Evolutionary conservation across 805 yeast genomes (phyloP).

Genomic region (Metschnikowia anglica): DNA sequence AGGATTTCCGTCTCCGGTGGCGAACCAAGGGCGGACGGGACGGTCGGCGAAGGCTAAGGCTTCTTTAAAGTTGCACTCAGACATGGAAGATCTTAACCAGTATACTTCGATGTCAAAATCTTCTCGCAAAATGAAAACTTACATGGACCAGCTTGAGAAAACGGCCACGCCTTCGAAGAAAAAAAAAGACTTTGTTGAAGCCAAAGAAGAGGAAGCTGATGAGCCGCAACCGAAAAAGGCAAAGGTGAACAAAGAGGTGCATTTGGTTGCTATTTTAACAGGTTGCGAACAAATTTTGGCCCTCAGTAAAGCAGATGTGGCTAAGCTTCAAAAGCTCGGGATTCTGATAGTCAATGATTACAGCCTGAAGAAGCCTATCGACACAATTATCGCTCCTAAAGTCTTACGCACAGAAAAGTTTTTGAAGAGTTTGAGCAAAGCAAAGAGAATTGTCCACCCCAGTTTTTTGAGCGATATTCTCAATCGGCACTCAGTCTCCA

Average conservation of each 20-base stretch:
- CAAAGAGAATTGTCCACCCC: constrained; percentile 55
- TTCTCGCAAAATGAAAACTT: constrained; percentile 37
- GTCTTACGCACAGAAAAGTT: constrained; percentile 87
- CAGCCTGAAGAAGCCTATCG: constrained; percentile 34
- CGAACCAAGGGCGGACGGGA: constrained; percentile 18
- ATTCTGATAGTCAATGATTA: constrained; percentile 50
- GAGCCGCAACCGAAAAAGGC: constrained; percentile 15
- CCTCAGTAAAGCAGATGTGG: constrained; percentile 43
- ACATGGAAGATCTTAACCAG: constrained; percentile 65
- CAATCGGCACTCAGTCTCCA: constrained; percentile 34
- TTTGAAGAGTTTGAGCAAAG: constrained; percentile 62
- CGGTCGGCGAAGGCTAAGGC: constrained; percentile 70
- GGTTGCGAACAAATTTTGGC: constrained; percentile 55
- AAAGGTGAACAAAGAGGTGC: constrained; percentile 17
- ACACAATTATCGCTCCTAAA: constrained; percentile 72
- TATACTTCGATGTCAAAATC: constrained; percentile 54
- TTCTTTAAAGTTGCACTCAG: constrained; percentile 59
- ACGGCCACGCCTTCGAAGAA: constrained; percentile 10
- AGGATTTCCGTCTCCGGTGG: constrained; percentile 2
- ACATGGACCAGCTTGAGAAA: constrained; percentile 36
- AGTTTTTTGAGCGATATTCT: constrained; percentile 31
- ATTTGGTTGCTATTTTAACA: constrained; percentile 55
- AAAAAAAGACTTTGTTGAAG: constrained; percentile 1
- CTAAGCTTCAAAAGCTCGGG: constrained; percentile 52
- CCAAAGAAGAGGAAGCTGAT: not conserved